Conservation (phyloP, 2,329 filamentous ascomycete genomes). For the Penicillium rolfsii region DNA sequence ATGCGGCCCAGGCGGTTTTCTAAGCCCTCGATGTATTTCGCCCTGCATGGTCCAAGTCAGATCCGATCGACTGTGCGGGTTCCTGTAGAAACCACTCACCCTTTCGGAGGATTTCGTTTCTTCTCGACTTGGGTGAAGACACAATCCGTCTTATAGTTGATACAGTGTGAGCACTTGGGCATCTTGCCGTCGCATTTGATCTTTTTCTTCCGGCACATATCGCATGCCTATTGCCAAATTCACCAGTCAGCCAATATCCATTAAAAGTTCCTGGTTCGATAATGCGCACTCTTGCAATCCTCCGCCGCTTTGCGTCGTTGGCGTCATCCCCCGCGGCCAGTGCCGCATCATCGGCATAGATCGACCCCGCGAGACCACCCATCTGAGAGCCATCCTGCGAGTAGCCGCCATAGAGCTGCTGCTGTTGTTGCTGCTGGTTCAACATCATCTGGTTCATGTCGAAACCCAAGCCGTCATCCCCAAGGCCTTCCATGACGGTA, state of each 20-base stretch:
- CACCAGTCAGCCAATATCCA: conserved; percentile 11
- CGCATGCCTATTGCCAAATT: conserved; percentile 68
- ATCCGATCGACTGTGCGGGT: background rate
- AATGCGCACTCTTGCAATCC: conserved; percentile 77
- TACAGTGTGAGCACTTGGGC: conserved; percentile 91
- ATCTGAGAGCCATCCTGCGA: conserved; percentile 63
- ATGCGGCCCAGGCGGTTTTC: conserved; percentile 95
- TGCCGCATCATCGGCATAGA: conserved; percentile 51
- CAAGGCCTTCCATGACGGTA: conserved; percentile 41
- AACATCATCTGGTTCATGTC: conserved; percentile 57
- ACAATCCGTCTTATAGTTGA: conserved; percentile 97
- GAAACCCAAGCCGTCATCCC: conserved; percentile 46
- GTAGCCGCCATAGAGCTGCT: conserved; percentile 70
- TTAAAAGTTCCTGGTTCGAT: background rate
- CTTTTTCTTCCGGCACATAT: conserved; percentile 91
- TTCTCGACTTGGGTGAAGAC: conserved; percentile 98
- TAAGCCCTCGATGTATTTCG: conserved; percentile 96
- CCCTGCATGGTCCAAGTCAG: conserved; percentile 56
- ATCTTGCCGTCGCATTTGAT: conserved; percentile 98
- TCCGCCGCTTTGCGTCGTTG: conserved; percentile 83
- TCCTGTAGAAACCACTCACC: conserved; percentile 61
- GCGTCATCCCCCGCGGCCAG: conserved; percentile 54
- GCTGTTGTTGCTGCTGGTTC: conserved; percentile 49
- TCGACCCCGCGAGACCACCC: conserved; percentile 49
- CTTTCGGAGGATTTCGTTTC: conserved; percentile 95